Evolutionary conservation across 2,329 filamentous ascomycete species (phyloP), one percentile per base, ranked within the genome.

Genomic region (Nemania sp.): DNA sequence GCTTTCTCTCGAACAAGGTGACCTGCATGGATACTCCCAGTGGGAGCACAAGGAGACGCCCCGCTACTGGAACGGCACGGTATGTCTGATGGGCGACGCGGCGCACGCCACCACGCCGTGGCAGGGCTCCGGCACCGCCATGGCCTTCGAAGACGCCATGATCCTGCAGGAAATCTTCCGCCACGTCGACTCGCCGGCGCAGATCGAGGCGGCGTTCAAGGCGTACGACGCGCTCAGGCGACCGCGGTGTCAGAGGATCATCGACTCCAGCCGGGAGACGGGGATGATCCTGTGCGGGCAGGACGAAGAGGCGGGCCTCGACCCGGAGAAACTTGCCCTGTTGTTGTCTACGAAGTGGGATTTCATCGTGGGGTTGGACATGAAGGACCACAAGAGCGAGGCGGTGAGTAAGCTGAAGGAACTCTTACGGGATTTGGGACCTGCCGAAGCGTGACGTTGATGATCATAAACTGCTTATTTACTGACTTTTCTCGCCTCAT

Each of bases 81-180:
- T 67, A 4, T 65, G 63, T 37, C 13, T 68, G 13, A 40, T 66
- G 5, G 66, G 65, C 21, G 66, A 68, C 9, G 66, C 66, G 1
- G 65, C 65, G 1, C 67, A 68, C 39, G 60, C 61, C 0, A 61
- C 46, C 10, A 66, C 64, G 0, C 64, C 65, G 2, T 67, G 64
- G 65, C 58, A 64, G 35, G 65, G 65, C 1, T 32, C 64, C 2
- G 64, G 67, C 0, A 53, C 54, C 1, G 65, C 46, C 1, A n/a
- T 57, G 5, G 67, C 65, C 2, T 54, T 68, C 20, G 67, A 68
- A 45, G 65, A 68, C 11, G 61, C 56, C 25, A 61, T 68, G 56
- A 18, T 68, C 17, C 29, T 67, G 9, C 25, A 35, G 29, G 42
- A 37, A 18, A 40, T 54, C 10, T 34, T 54, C 5, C 2, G n/a